A percentile compares a stretch with the other conserved stretches of the same genome.
Evolutionary conservation across 2,329 filamentous ascomycete genomes (phyloP).

Genomic region (Blumeria hordei): DNA sequence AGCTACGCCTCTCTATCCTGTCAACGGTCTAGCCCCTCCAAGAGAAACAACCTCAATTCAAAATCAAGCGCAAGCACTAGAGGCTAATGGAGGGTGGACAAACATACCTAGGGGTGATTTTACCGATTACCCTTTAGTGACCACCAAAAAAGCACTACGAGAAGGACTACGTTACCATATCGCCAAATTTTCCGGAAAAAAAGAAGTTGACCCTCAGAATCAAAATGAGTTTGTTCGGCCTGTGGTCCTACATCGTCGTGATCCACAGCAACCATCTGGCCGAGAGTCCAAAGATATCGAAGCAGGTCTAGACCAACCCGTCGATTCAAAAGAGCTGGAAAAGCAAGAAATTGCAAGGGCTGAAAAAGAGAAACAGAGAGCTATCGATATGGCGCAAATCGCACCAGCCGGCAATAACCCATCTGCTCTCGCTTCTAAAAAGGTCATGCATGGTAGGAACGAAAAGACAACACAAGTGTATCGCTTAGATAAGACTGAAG

Average conservation of each 20-base stretch:
- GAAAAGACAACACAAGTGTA: constrained; percentile 78
- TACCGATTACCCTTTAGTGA: constrained; percentile 45
- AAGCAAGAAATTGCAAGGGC: constrained; percentile 45
- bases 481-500: constrained; percentile 47
- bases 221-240: constrained; percentile 69
- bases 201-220: constrained; percentile 42
- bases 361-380: constrained; percentile 65
- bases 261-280: constrained; percentile 49
- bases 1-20: background rate
- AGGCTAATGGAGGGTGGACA: constrained; percentile 26
- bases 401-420: constrained; percentile 49
- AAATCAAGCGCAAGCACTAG: background rate
- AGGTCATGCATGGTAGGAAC: constrained; percentile 39
- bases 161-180: constrained; percentile 70
- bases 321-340: constrained; percentile 35
- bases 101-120: constrained; percentile 21
- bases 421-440: constrained; percentile 12
- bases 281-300: constrained; percentile 37
- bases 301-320: constrained; percentile 16
- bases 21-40: constrained; percentile 1
- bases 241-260: constrained; percentile 69
- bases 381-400: constrained; percentile 76
- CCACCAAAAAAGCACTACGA: constrained; percentile 57
- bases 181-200: constrained; percentile 42
- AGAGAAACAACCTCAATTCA: background rate